Conservation (phyloP, 495 filamentous ascomycete genomes). For the Aspergillus heteromorphus region DNA sequence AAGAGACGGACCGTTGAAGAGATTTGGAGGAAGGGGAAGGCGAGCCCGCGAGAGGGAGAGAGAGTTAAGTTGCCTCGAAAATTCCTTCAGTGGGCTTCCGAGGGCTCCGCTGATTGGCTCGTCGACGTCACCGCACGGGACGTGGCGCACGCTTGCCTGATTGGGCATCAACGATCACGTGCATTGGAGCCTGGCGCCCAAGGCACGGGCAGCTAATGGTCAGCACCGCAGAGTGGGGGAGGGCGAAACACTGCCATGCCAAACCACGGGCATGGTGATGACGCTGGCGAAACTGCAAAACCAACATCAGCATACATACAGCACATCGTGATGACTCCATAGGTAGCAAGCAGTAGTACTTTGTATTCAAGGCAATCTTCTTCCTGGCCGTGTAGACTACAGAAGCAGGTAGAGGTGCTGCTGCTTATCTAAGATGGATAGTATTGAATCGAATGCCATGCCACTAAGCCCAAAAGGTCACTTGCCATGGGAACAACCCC, state of each 20-base stretch:
- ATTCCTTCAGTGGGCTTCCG: constrained; percentile 25
- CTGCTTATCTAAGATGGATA: too few relatives aligned
- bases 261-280: too few relatives aligned
- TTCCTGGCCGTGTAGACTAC: too few relatives aligned
- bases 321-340: too few relatives aligned
- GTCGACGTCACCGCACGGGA: constrained; percentile 24
- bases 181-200: constrained; percentile 8
- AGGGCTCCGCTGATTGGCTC: constrained; percentile 27
- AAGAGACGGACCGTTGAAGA: background rate
- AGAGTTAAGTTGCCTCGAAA: constrained; percentile 20
- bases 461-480: background rate
- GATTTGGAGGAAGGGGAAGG: constrained; percentile 1
- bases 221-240: background rate
- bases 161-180: constrained; percentile 23
- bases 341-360: too few relatives aligned
- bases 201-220: constrained; percentile 12
- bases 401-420: too few relatives aligned
- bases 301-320: too few relatives aligned
- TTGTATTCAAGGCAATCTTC: too few relatives aligned
- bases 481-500: background rate
- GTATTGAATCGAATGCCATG: too few relatives aligned
- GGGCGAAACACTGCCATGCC: background rate
- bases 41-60: too few relatives aligned
- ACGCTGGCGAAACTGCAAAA: too few relatives aligned
- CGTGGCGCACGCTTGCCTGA: constrained; percentile 23